Evolutionary conservation across 768 basidiomycete genomes (phyloP).

Genomic region (Pleurotus cornucopiae): DNA sequence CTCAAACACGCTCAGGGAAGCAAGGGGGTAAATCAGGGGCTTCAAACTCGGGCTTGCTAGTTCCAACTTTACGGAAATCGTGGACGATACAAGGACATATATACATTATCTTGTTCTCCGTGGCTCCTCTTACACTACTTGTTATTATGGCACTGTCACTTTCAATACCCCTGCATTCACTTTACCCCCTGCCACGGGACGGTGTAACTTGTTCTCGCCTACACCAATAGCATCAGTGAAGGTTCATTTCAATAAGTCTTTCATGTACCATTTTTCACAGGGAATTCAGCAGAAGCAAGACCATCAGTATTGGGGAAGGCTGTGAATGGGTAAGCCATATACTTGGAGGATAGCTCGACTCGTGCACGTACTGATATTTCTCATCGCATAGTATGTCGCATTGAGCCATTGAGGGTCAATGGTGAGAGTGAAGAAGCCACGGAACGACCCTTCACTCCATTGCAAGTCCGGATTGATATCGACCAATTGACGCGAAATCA

Average conservation of each 20-base stretch:
- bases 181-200: slow-evolving; percentile 45
- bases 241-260: background rate
- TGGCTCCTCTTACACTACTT: no score
- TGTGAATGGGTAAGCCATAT: background rate
- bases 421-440: slow-evolving; percentile 56
- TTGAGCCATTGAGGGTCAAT: slow-evolving; percentile 40
- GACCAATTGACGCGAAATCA: slow-evolving; percentile 31
- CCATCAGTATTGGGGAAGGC: slow-evolving; percentile 21
- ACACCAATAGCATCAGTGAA: background rate
- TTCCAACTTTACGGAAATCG: no score
- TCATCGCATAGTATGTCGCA: slow-evolving; percentile 53
- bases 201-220: slow-evolving; percentile 40
- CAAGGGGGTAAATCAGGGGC: no score
- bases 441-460: slow-evolving; percentile 56
- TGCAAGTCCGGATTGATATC: slow-evolving; percentile 46
- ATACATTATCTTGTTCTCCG: no score
- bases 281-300: slow-evolving; percentile 39
- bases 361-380: background rate
- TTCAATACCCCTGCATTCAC: slow-evolving; percentile 43
- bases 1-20: no score
- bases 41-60: no score
- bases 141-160: slow-evolving; percentile 9
- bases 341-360: slow-evolving; percentile 11
- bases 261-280: slow-evolving; percentile 23
- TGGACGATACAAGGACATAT: no score